Conservation (phyloP, 2,329 filamentous ascomycete genomes). For the Neocatenulostroma microsporum region DNA sequence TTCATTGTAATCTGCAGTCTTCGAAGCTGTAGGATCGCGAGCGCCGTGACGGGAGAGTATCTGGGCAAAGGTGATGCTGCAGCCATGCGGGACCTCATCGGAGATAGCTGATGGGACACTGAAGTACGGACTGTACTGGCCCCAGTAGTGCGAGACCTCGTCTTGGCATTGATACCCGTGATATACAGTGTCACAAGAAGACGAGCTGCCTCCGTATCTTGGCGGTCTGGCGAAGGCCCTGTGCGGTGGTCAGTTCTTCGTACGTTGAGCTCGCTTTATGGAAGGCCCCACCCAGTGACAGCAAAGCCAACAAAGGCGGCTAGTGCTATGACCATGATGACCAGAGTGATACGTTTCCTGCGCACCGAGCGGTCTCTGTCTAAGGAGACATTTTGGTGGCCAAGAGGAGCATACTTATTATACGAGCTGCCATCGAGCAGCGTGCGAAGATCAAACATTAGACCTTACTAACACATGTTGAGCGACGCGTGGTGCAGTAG, state of each 20-base stretch:
- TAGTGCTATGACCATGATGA: slow-evolving; percentile 1
- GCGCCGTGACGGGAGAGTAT: slow-evolving; percentile 79
- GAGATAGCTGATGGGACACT: slow-evolving; percentile 61
- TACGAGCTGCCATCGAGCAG: not conserved
- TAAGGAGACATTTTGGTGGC: not conserved
- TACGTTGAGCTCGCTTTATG: not conserved
- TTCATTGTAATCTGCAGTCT: slow-evolving; percentile 55
- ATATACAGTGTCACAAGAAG: slow-evolving; percentile 21
- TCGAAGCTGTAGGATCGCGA: slow-evolving; percentile 66
- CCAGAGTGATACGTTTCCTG: not conserved
- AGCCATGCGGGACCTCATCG: slow-evolving; percentile 54
- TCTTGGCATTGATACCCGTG: slow-evolving; percentile 57
- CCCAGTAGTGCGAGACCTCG: slow-evolving; percentile 59
- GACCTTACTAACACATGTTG: not conserved
- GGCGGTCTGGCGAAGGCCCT: not conserved
- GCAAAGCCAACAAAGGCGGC: not conserved
- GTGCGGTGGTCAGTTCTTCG: not conserved
- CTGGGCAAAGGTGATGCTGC: slow-evolving; percentile 70
- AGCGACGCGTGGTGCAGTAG: not conserved
- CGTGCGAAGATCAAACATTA: not conserved
- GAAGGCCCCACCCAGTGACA: not conserved
- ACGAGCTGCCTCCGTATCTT: not conserved
- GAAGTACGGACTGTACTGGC: slow-evolving; percentile 83
- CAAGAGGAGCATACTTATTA: not conserved
- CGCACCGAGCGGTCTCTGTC: not conserved